Percentiles rank a stretch among this genome's conserved stretches.
These are phyloP conservation scores for Breynia disticha DNA, from an alignment of 441 rosid genomes.

Conservation along the genomic window DNA sequence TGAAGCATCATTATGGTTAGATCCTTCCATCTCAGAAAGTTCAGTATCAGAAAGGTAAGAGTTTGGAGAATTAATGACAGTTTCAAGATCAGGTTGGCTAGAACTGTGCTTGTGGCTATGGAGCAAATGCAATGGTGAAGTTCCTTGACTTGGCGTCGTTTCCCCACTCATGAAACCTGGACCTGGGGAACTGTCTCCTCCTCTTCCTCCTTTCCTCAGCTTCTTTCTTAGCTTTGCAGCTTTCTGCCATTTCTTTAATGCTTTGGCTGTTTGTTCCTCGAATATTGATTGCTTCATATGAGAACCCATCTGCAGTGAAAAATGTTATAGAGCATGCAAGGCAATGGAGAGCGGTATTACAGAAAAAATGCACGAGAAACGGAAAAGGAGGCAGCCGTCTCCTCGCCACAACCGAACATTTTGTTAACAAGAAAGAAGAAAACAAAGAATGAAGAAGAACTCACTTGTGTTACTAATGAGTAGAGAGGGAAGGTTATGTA, in stretches of 20 bases:
- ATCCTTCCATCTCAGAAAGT: slow-evolving; percentile 23
- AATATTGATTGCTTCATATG: slow-evolving; percentile 55
- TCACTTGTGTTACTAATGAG: slow-evolving; percentile 49
- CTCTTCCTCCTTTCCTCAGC: slow-evolving; percentile 12
- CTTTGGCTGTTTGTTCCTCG: slow-evolving; percentile 59
- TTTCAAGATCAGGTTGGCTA: slow-evolving; percentile 17
- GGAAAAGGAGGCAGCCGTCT: too few relatives aligned
- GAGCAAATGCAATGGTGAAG: slow-evolving; percentile 44
- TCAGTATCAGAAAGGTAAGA: slow-evolving; percentile 27
- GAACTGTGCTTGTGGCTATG: slow-evolving; percentile 21
- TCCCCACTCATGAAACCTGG: slow-evolving; percentile 27
- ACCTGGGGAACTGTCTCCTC: slow-evolving; percentile 5
- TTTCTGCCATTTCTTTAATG: slow-evolving; percentile 46
- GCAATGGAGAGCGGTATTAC: too few relatives aligned
- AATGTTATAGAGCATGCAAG: too few relatives aligned
- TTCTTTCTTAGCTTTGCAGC: slow-evolving; percentile 39
- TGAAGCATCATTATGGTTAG: slow-evolving; percentile 1
- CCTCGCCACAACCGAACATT: too few relatives aligned
- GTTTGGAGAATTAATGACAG: slow-evolving; percentile 18
- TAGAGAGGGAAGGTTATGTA: slow-evolving; percentile 63
- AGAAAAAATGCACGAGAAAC: background rate
- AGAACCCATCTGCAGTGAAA: slow-evolving; percentile 47
- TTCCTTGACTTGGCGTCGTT: slow-evolving; percentile 28
- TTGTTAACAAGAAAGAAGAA: background rate
- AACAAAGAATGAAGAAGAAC: background rate